Percentiles rank a stretch among this genome's conserved stretches.
phyloP scores from a whole-genome alignment of 768 basidiomycete genomes.

The Boletus vinaceobasis region DNA sequence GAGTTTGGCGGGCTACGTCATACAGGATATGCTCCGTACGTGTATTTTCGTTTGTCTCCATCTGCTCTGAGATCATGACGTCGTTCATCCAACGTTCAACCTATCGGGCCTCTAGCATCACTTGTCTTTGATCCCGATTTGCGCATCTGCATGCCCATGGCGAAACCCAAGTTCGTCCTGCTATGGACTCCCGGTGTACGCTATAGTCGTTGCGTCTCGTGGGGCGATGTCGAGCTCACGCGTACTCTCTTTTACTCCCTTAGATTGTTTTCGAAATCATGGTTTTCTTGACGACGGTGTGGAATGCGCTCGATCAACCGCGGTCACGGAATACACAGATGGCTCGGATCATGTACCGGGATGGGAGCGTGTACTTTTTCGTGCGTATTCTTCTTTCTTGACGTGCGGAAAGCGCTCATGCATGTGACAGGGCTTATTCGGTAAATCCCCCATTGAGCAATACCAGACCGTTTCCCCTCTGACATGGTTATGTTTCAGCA shows the following conservation, averaged over 20 bases:
- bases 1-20: slow-evolving; percentile 22
- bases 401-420: neutral
- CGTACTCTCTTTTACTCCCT: neutral
- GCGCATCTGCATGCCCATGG: slow-evolving; percentile 20
- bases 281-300: slow-evolving; percentile 26
- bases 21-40: slow-evolving; percentile 28
- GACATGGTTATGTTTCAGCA: slow-evolving; percentile 3
- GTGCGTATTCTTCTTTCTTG: slow-evolving; percentile 10
- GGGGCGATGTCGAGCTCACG: neutral
- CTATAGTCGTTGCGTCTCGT: neutral
- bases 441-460: slow-evolving; percentile 7
- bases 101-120: slow-evolving; percentile 9
- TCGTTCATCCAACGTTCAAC: neutral
- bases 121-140: slow-evolving; percentile 6
- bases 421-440: slow-evolving; percentile 20
- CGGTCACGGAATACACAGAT: slow-evolving; percentile 13
- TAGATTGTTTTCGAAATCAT: slow-evolving; percentile 31
- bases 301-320: slow-evolving; percentile 31
- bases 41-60: neutral
- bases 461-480: neutral
- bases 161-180: slow-evolving; percentile 20
- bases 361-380: slow-evolving; percentile 27
- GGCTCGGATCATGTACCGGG: slow-evolving; percentile 27
- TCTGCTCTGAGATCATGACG: neutral
- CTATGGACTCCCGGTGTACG: slow-evolving; percentile 32